A percentile compares a stretch with the other conserved stretches of the same genome.
Evolutionary conservation across 2,329 filamentous ascomycete genomes (phyloP).

Genomic region (Dactylellina sp.): DNA sequence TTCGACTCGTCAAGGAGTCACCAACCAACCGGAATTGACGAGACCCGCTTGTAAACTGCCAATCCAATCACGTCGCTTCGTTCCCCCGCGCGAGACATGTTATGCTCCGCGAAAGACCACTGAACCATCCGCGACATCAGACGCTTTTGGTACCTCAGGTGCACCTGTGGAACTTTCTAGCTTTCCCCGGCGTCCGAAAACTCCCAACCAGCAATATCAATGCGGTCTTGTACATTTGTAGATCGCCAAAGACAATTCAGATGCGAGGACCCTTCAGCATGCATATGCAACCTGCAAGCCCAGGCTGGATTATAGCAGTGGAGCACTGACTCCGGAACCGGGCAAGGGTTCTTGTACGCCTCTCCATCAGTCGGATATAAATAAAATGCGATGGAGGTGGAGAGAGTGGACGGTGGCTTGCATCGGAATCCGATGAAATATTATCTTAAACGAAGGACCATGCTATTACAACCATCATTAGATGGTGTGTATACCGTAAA

Average conservation of each 20-base stretch:
- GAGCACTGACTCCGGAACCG: conserved; percentile 6
- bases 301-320: too few relatives aligned
- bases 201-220: not conserved
- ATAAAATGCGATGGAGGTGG: not conserved
- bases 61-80: conserved; percentile 25
- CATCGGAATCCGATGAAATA: conserved; percentile 9
- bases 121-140: not conserved
- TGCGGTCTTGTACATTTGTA: conserved; percentile 13
- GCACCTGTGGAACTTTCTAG: conserved; percentile 24
- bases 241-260: conserved; percentile 33
- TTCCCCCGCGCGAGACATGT: conserved; percentile 19
- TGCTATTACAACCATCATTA: not conserved
- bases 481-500: too few relatives aligned
- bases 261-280: conserved; percentile 27
- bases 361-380: too few relatives aligned
- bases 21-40: not conserved
- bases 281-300: conserved; percentile 18
- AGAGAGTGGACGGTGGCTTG: conserved; percentile 26
- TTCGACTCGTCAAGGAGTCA: too few relatives aligned
- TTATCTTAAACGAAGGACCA: conserved; percentile 16
- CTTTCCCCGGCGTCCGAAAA: not conserved
- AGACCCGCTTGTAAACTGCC: conserved; percentile 5
- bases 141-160: not conserved
- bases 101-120: conserved; percentile 3
- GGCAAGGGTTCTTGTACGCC: too few relatives aligned